Evolutionary conservation across 139 green algal species (phyloP).

Genomic region (Micractinium conductrix): DNA sequence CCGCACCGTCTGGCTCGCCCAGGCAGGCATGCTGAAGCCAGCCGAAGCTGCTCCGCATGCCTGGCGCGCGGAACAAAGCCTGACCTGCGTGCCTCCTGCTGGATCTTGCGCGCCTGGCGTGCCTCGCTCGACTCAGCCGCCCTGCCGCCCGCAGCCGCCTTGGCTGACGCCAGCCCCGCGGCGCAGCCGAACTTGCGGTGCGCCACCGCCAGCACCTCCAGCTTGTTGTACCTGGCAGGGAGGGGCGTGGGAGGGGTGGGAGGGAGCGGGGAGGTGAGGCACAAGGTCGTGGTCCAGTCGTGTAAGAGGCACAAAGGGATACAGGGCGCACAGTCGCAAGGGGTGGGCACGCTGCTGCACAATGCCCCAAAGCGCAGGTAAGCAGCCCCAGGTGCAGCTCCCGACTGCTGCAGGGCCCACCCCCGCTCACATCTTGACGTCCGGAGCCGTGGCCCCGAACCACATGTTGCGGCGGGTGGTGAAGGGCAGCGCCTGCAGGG

Average conservation of each 20-base stretch:
- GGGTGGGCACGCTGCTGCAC: no score
- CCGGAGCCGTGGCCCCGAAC: not conserved
- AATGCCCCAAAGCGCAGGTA: no score
- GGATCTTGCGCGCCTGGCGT: not conserved
- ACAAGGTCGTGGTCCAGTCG: no score
- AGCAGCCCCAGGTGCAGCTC: not conserved
- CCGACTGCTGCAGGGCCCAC: no score
- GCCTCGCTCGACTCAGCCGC: not conserved
- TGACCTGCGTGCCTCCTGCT: not conserved
- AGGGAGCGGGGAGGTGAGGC: no score
- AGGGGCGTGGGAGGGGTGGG: not conserved
- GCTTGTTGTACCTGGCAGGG: slow-evolving; percentile 9
- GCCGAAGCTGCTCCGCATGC: no score
- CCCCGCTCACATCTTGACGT: not conserved
- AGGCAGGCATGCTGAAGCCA: no score
- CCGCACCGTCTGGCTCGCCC: no score
- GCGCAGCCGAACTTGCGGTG: not conserved
- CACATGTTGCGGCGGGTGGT: not conserved
- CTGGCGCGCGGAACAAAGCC: no score
- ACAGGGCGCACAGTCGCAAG: no score
- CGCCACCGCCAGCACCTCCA: slow-evolving; percentile 15
- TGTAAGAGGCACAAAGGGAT: no score
- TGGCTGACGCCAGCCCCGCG: not conserved
- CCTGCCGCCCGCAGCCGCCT: not conserved
- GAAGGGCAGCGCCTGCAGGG: not conserved